Evolutionary conservation across 768 basidiomycete genomes (phyloP).

Genomic region (Wakefieldia striispora): DNA sequence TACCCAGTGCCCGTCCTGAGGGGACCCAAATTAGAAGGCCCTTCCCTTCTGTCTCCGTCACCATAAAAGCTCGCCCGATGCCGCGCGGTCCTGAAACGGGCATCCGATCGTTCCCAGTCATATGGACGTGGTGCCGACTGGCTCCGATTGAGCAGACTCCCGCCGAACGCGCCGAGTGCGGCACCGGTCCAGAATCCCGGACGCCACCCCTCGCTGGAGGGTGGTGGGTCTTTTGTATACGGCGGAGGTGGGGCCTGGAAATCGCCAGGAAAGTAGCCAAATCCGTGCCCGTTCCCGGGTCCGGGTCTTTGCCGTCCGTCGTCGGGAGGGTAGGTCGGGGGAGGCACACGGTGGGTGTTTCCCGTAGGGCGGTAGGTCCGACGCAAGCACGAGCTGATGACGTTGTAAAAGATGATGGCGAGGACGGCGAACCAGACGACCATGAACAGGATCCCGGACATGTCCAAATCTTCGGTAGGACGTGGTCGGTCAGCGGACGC

Average conservation of each 20-base stretch:
- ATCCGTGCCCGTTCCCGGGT: slow-evolving; percentile 19
- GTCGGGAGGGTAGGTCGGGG: slow-evolving; percentile 31
- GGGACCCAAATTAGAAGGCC: slow-evolving; percentile 63
- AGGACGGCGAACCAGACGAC: slow-evolving; percentile 56
- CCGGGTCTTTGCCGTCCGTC: slow-evolving; percentile 1
- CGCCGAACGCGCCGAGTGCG: slow-evolving; percentile 66
- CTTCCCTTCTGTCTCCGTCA: slow-evolving; percentile 60
- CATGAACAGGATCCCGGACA: slow-evolving; percentile 50
- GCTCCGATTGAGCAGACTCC: slow-evolving; percentile 49
- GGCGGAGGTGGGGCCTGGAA: slow-evolving; percentile 54
- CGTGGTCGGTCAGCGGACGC: not conserved
- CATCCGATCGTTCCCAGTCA: slow-evolving; percentile 58
- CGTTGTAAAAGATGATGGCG: slow-evolving; percentile 51
- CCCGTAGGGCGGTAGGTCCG: slow-evolving; percentile 28
- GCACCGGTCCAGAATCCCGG: slow-evolving; percentile 90
- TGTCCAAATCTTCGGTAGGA: slow-evolving; percentile 41
- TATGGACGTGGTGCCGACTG: slow-evolving; percentile 36
- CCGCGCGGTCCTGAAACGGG: slow-evolving; percentile 28
- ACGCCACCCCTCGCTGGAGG: slow-evolving; percentile 40
- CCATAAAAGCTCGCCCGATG: slow-evolving; percentile 24
- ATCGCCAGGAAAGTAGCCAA: slow-evolving; percentile 54
- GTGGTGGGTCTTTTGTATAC: slow-evolving; percentile 43
- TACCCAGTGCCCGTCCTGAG: slow-evolving; percentile 79
- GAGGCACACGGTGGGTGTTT: slow-evolving; percentile 27
- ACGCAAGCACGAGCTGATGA: slow-evolving; percentile 55